phyloP scores from a whole-genome alignment of 345 rosid genomes.

The Linum usitatissimum region DNA sequence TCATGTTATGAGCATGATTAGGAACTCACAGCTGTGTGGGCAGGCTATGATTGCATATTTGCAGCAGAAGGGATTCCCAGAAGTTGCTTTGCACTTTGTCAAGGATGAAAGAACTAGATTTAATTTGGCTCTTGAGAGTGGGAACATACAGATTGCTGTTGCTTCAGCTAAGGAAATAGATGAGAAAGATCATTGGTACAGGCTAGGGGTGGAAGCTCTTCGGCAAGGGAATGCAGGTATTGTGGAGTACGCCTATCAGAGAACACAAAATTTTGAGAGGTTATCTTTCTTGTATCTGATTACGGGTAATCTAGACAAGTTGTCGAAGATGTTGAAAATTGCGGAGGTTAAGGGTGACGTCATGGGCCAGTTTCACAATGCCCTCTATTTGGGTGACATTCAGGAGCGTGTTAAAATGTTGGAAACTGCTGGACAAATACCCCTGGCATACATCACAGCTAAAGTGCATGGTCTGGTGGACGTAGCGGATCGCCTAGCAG shows the following conservation, averaged over 20 bases:
- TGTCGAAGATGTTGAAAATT: constrained; percentile 83
- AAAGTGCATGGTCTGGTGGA: constrained; percentile 70
- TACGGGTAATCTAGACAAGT: constrained; percentile 77
- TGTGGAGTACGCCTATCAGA: constrained; percentile 92
- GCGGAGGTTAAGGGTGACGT: constrained; percentile 89
- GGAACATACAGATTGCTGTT: constrained; percentile 89
- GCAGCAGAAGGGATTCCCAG: constrained; percentile 96
- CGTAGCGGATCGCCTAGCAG: constrained; percentile 58
- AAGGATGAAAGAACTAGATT: constrained; percentile 91
- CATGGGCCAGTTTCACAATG: constrained; percentile 97
- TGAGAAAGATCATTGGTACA: constrained; percentile 90
- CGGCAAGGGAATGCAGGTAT: constrained; percentile 91
- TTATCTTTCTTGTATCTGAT: constrained; percentile 82
- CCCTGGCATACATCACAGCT: constrained; percentile 81
- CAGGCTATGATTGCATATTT: constrained; percentile 94
- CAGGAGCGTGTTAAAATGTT: constrained; percentile 79
- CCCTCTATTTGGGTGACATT: constrained; percentile 80
- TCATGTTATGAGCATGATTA: constrained; percentile 92
- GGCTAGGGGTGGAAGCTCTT: constrained; percentile 94
- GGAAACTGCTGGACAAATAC: constrained; percentile 81
- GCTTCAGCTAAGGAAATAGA: constrained; percentile 95
- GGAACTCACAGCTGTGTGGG: constrained; percentile 87
- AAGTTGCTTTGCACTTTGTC: constrained; percentile 96
- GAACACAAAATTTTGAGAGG: constrained; percentile 95
- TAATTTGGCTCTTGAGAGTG: constrained; percentile 91